Evolutionary conservation across 2,329 filamentous ascomycete species (phyloP).

Genomic region (Sclerotinia minor): DNA sequence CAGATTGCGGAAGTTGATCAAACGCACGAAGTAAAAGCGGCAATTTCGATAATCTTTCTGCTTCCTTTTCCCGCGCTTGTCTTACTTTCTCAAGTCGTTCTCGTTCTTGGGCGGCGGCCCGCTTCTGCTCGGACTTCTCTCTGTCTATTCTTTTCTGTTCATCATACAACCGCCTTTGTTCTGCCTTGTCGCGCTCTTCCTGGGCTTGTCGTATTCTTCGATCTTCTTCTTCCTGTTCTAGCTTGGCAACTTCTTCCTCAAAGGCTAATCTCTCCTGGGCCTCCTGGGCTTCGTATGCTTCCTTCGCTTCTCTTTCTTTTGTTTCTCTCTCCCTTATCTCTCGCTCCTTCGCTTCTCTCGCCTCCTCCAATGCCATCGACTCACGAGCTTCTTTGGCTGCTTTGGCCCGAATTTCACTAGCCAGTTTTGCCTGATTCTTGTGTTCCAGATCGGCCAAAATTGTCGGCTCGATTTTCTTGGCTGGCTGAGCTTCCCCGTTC

Average conservation of each 20-base stretch:
- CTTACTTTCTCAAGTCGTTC: conserved; percentile 50
- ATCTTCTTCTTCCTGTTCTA: conserved; percentile 37
- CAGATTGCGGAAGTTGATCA: conserved; percentile 53
- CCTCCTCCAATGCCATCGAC: conserved; percentile 41
- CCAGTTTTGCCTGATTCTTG: conserved; percentile 30
- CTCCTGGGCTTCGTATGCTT: conserved; percentile 30
- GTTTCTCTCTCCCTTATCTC: conserved; percentile 27
- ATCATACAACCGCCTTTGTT: conserved; percentile 41
- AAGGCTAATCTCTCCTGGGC: conserved; percentile 38
- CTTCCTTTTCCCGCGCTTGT: conserved; percentile 56
- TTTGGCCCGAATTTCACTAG: conserved; percentile 37
- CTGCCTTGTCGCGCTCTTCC: conserved; percentile 41
- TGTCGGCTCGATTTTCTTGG: conserved; percentile 39
- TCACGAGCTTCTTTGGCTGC: conserved; percentile 38
- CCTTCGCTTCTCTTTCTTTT: conserved; percentile 30
- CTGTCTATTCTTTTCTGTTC: conserved; percentile 42
- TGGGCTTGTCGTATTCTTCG: conserved; percentile 36
- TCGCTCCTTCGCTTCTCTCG: conserved; percentile 34
- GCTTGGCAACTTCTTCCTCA: conserved; percentile 42
- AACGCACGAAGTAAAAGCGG: conserved; percentile 64
- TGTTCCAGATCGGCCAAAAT: conserved; percentile 30
- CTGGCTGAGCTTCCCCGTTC: conserved; percentile 34
- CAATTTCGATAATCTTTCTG: conserved; percentile 55
- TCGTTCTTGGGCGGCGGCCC: conserved; percentile 43
- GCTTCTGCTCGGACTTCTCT: conserved; percentile 45